These are phyloP conservation scores for Epichloe uncinata DNA, from an alignment of 2,329 filamentous ascomycete species.

Conservation along the genomic window DNA sequence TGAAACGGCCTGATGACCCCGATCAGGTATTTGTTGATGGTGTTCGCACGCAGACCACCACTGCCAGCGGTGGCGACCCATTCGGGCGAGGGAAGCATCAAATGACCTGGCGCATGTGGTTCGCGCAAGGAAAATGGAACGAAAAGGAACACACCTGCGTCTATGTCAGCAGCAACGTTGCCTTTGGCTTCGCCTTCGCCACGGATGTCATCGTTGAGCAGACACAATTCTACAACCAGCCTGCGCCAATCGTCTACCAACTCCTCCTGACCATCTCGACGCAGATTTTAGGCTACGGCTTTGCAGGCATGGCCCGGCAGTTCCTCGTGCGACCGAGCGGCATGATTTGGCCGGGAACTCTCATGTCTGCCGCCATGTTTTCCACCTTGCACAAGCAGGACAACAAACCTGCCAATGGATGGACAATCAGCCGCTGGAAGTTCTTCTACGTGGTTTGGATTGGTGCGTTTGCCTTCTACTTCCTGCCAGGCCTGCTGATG, in stretches of 20 bases:
- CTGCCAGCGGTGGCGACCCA: conserved; percentile 8
- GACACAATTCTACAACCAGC: conserved; percentile 77
- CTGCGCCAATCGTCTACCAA: conserved; percentile 64
- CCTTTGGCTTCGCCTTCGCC: conserved; percentile 79
- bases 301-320: conserved; percentile 67
- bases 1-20: conserved; percentile 49
- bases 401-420: conserved; percentile 69
- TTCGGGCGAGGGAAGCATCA: conserved; percentile 15
- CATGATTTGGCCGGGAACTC: conserved; percentile 84
- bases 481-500: conserved; percentile 69
- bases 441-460: conserved; percentile 70
- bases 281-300: conserved; percentile 75
- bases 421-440: conserved; percentile 69
- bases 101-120: conserved; percentile 51
- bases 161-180: conserved; percentile 81
- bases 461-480: conserved; percentile 67
- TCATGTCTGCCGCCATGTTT: conserved; percentile 85
- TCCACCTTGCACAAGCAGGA: conserved; percentile 73
- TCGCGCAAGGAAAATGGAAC: conserved; percentile 72
- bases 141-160: conserved; percentile 82
- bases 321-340: conserved; percentile 75
- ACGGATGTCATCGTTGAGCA: conserved; percentile 87
- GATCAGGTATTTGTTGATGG: conserved; percentile 38
- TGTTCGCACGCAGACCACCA: conserved; percentile 15
- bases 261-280: conserved; percentile 73